Base-by-base conservation (phyloP, 495 filamentous ascomycete species). In the Aspergillus campestris region DNA sequence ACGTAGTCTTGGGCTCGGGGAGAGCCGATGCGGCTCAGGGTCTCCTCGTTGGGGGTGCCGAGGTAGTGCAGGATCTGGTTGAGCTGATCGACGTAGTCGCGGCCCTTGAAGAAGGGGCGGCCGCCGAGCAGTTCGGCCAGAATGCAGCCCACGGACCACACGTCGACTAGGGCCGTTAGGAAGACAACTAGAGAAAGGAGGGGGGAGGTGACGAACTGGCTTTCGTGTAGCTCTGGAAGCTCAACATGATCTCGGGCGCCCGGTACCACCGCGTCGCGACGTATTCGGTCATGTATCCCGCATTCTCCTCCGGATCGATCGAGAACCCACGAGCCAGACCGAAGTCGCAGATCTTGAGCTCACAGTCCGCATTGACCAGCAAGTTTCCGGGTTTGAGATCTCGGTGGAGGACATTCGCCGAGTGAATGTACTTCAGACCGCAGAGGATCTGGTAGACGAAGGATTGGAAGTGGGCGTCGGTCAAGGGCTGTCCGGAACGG, bases 181-280 rank as follows among this genome's bases (percentile, higher is more conserved):
- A 63, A 45, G 38, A 41, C 31, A 39, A 32, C 7, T 18, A 2
- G n/a, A 33, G 38, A 52, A 45, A 38, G 32, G 38, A 27, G 13
- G 47, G 34, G 32, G 32, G 40, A 31, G 28, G 35, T n/a, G 7
- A 88, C 88, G 38, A 77, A 94, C 88, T 97, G 46, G 92, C 92
- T 85, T 98, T 97, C 53, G 94, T 98, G 64, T 98, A 98, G 69
- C 91, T 95, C 70, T 96, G 91, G 81, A 98, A 97, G 67, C 89
- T 97, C 62, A 98, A 74, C 92, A 97, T 98, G 59, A 98, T 98
- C 64, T 98, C 92, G 3, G 92, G 92, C 30, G 92, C 92, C 67
- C 92, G 87, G 64, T 97, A 98, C 92, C 92, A 98, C 66, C 92
- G 79, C 38, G 92, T 97, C 38, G 92, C 92, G 34, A 98, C 94